phyloP scores from a whole-genome alignment of 768 basidiomycete genomes.

The Daedalea quercina region DNA sequence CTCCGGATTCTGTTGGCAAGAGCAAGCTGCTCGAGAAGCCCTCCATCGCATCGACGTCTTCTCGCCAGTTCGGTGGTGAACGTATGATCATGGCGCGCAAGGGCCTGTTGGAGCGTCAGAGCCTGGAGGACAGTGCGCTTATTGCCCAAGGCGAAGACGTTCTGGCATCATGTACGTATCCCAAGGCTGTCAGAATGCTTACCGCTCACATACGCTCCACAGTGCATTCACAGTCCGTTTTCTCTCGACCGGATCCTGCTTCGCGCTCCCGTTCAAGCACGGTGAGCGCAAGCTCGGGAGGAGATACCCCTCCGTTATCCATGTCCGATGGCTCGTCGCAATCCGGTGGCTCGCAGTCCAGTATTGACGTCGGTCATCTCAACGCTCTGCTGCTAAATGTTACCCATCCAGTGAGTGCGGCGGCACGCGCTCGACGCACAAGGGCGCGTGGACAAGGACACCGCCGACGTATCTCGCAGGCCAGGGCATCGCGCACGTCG shows the following conservation, averaged over 20 bases:
- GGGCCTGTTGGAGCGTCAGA: conserved; percentile 58
- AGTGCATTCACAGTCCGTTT: conserved; percentile 44
- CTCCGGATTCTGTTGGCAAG: conserved; percentile 28
- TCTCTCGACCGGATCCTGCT: conserved; percentile 49
- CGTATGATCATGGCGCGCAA: conserved; percentile 60
- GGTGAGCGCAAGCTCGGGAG: conserved; percentile 58
- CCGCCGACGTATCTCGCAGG: conserved; percentile 61
- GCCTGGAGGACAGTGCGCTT: conserved; percentile 59
- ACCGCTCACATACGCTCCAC: conserved; percentile 10
- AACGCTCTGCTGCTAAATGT: conserved; percentile 49
- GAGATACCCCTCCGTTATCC: conserved; percentile 67
- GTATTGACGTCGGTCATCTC: conserved; percentile 64
- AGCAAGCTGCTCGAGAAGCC: conserved; percentile 52
- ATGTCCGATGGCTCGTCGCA: conserved; percentile 60
- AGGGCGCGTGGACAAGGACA: conserved; percentile 62
- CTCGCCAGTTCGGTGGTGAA: conserved; percentile 58
- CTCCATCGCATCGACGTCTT: conserved; percentile 59
- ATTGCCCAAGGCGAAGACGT: conserved; percentile 63
- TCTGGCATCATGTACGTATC: conserved; percentile 41
- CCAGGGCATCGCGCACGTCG: conserved; percentile 56
- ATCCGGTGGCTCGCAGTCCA: conserved; percentile 70
- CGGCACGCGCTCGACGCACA: conserved; percentile 39
- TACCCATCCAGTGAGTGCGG: conserved; percentile 36
- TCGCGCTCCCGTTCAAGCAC: conserved; percentile 61
- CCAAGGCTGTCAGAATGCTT: background rate